Evolutionary conservation across 768 basidiomycete genomes (phyloP), one percentile per base, ranked within the genome.

Genomic region (Leccinum longicurvipes): DNA sequence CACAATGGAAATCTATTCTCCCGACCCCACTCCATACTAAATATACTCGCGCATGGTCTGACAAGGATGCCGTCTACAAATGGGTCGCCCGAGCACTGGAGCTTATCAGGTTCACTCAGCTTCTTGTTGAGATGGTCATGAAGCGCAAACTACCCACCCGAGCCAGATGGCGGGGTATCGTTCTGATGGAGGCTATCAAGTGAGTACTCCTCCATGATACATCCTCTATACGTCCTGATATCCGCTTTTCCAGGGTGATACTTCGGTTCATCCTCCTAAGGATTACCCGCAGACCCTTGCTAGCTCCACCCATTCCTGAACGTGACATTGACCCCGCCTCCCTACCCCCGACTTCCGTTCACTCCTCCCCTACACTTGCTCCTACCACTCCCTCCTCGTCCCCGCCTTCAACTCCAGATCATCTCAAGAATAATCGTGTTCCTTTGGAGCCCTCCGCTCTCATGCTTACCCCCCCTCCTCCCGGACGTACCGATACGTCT

Each of bases 71-170:
- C 7, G 69, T 77, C 15, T 98, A 98, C 76, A 88, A 86, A 70
- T 88, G 88, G 85, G 82, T 83, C 9, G 85, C 89, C 23, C 78
- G 93, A 44, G 67, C 79, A 2, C 79, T 98, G 6, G 87, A 91
- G 64, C 76, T 93, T 32, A 78, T 94, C 59, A 83, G 83, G 42
- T 94, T 87, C 70, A 80, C 86, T 14, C 87, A 97, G 68, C 82
- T 98, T 45, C 75, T 98, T 25, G 65, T 95, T 48, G 96, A 98
- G 74, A 98, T 98, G 96, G 77, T 82, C 21, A 75, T 93, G 60
- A 79, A 82, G 53, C 79, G 93, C 64, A 90, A 84, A 65, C 78
- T 82, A 6, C 85, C 89, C 0, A 70, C 77, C 44, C 80, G 80
- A 61, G 75, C 73, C 44, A 80, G 84, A 58, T 96, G 93, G 91